Evolutionary conservation across 225 moss, liverwort and hornwort genomes (phyloP).

Genomic region (Sphagnum tenellum): DNA sequence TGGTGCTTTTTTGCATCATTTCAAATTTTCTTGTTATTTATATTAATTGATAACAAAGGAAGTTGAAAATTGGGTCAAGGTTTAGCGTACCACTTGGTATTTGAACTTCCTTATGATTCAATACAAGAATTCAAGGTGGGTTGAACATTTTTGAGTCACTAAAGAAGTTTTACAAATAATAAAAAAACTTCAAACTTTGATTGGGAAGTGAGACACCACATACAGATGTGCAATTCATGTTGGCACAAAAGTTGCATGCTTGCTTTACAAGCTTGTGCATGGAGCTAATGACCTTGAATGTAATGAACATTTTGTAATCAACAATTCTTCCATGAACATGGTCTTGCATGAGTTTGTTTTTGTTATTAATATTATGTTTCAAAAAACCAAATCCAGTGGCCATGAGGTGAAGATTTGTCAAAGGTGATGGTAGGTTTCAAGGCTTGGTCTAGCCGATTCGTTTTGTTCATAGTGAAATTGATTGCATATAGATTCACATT

Average conservation of each 20-base stretch:
- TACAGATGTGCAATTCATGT: background rate
- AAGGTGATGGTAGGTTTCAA: background rate
- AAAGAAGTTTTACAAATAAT: no score
- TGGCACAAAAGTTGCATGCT: background rate
- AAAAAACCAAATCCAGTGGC: constrained; percentile 1
- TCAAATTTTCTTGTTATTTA: no score
- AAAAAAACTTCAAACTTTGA: no score
- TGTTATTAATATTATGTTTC: background rate
- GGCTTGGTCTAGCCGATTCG: background rate
- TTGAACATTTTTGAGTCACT: no score
- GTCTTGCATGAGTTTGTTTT: background rate
- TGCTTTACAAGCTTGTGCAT: background rate
- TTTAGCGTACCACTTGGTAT: background rate
- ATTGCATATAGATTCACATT: background rate
- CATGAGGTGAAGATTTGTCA: background rate
- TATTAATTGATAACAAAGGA: no score
- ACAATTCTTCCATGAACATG: background rate
- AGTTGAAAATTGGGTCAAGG: background rate
- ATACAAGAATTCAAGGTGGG: background rate
- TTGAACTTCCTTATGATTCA: background rate
- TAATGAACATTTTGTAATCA: background rate
- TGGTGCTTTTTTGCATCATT: no score
- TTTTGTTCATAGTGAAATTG: background rate
- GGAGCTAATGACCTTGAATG: background rate
- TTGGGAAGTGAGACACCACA: background rate